Evolutionary conservation across 2,329 filamentous ascomycete species (phyloP), one percentile per base, ranked within the genome.

Genomic region (Aspergillus hortae): DNA sequence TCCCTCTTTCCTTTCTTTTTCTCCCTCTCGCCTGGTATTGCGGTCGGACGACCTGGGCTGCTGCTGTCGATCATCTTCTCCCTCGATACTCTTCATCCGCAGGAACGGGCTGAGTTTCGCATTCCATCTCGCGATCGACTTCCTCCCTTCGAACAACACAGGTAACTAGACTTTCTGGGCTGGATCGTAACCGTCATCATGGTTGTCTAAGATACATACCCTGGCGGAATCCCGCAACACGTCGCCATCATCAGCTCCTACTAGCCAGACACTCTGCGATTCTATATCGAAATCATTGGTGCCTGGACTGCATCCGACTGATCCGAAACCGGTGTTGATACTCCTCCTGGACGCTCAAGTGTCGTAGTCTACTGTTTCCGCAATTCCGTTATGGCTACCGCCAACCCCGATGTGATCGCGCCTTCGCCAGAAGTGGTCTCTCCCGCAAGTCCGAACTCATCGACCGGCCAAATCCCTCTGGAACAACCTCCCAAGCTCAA

Each of bases 401-500:
- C 62, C 23, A 44, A 60, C 38, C 52, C 67, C 42, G 62, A 67
- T 41, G 65, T 64, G 52, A 61, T 68, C 45, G 48, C 61, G 21
- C 60, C 66, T 41, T 66, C 67, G 36, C 64, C 73, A 15, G 68
- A 61, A 42, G 52, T 57, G 12, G 59, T 61, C 44, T 69, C 71
- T 12, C 67, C 72, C 5, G 60, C 56, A 17, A 74, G 64, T 51
- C 66, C 71, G 40, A 55, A 62, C 45, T 68, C 70, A 12, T 61
- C 62, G 11, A 53, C 60, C 30, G 71, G 66, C 4, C 64, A 70
- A 54, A 70, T 72, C 12, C 67, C 72, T 4, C 54, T 70, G 46
- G 73, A 73, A 27, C 70, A 69, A 36, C 72, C 71, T 3, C 77
- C 75, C 23, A 90, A 87, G 70, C 76, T 82, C 51, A 90, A 86